Percentiles rank a stretch among this genome's conserved stretches.
Evolutionary conservation across 208 protist genomes (phyloP).

Genomic region (Borovskyia barvae): DNA sequence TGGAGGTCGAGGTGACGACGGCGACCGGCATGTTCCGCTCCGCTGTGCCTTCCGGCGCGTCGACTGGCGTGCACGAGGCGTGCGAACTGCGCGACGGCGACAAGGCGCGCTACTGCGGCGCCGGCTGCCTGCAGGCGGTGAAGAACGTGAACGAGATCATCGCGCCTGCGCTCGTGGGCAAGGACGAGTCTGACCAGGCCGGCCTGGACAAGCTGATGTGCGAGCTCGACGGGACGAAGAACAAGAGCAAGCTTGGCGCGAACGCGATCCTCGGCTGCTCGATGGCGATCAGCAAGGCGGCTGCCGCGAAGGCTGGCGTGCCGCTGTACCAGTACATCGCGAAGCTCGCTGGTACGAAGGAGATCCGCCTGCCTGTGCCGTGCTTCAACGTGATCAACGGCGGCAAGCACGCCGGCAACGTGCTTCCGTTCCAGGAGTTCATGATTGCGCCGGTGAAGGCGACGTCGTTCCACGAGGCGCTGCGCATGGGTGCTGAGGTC

Average conservation of each 20-base stretch:
- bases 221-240: slow-evolving; percentile 96
- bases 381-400: slow-evolving; percentile 99
- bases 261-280: slow-evolving; percentile 99
- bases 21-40: slow-evolving; percentile 94
- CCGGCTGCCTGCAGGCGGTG: slow-evolving; percentile 96
- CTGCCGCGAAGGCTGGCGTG: slow-evolving; percentile 77
- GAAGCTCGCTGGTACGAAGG: slow-evolving; percentile 87
- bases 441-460: slow-evolving; percentile 98
- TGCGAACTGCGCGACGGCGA: slow-evolving; percentile 97
- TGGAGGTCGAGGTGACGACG: slow-evolving; percentile 97
- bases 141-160: slow-evolving; percentile 97
- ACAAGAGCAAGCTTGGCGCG: slow-evolving; percentile 97
- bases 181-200: slow-evolving; percentile 87
- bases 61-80: slow-evolving; percentile 98
- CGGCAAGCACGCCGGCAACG: slow-evolving; percentile 98
- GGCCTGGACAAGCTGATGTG: slow-evolving; percentile 95
- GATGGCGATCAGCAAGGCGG: slow-evolving; percentile 97
- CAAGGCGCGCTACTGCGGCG: slow-evolving; percentile 94
- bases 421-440: slow-evolving; percentile 96
- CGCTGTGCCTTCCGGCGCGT: slow-evolving; percentile 98
- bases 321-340: slow-evolving; percentile 97
- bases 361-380: slow-evolving; percentile 89
- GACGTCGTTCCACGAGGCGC: slow-evolving; percentile 92
- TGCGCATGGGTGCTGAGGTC: slow-evolving; percentile 97
- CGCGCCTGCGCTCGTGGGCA: slow-evolving; percentile 92